phyloP scores from a whole-genome alignment of 1,284 basidiomycete species.

The Apiotrichum brassicae region DNA sequence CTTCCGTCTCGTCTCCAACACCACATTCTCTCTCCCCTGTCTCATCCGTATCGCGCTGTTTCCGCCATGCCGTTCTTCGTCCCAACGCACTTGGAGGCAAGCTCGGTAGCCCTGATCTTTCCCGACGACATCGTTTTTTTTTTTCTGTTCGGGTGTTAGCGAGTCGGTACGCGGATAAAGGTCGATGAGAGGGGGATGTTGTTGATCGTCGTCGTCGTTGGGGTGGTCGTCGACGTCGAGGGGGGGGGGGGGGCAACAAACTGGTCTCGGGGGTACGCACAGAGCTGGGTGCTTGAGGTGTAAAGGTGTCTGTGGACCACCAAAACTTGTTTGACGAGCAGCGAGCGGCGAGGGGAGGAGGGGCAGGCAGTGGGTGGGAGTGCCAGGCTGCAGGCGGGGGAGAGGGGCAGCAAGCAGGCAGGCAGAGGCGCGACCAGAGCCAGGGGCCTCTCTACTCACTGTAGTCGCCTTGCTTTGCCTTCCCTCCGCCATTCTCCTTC shows the following conservation, averaged over 20 bases:
- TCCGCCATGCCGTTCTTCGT: background rate
- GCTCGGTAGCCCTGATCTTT: slow-evolving; percentile 92
- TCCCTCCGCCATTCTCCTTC: too few species aligned
- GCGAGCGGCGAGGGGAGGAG: background rate
- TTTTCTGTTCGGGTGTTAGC: slow-evolving; percentile 6
- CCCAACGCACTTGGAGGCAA: slow-evolving; percentile 70
- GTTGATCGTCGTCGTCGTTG: background rate
- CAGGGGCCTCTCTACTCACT: too few species aligned
- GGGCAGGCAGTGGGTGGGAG: background rate
- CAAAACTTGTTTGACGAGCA: background rate
- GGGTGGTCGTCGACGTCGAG: background rate
- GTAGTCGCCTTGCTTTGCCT: too few species aligned
- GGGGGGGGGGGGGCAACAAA: background rate
- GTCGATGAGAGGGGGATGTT: background rate
- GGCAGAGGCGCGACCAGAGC: background rate
- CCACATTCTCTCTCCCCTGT: background rate
- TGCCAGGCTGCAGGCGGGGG: background rate
- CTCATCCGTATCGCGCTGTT: background rate
- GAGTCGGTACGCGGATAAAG: too few species aligned
- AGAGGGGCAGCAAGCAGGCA: background rate
- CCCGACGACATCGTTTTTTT: slow-evolving; percentile 41
- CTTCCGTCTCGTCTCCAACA: too few species aligned
- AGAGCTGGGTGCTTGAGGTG: slow-evolving; percentile 5
- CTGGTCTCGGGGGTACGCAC: background rate
- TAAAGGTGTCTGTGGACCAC: background rate